Base-by-base conservation (phyloP, 768 basidiomycete species). In the Lactifluus piperatus region DNA sequence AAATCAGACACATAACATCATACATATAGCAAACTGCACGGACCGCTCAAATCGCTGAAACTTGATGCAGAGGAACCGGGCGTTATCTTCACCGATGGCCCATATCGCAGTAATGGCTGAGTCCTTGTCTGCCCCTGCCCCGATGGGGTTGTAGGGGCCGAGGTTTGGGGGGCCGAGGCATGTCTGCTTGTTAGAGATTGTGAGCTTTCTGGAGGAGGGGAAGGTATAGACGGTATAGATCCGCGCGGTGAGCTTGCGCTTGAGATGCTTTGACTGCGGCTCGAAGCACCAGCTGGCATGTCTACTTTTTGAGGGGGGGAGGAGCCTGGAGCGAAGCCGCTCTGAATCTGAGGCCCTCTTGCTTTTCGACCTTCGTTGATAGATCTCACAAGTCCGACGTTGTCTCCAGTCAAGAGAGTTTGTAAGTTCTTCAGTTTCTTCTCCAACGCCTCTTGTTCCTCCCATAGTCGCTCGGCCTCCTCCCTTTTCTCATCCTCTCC, bases 11-110 rank as follows among this genome's bases (percentile, higher is more conserved):
- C 26, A 20, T 45, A 16, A 9, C 26, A 16, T 26, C 26, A 5
- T 13, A 2, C 48, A 29, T 18, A 43, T 7, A 20, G 24, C 20
- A 32, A 27, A 44, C 24, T 18, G 32, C 29, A 72, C 81, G 67
- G 66, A 90, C 91, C 90, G 66, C 91, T 93, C 45, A 92, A 67
- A 67, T 93, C 91, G 67, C 90, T 92, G 66, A 92, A 91, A 69
- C 91, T 83, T 7, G 89, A 91, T 0, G 88, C 81, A 44, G 84
- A 82, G 24, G 88, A 91, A 3, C 83, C 82, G 37, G 71, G 67
- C 24, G 46, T 64, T 29, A 44, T 73, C 57, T 71, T 76, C 51
- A 74, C 73, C 54, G 76, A 66, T 32, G 78, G 73, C 27, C 75
- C 73, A 65, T 81, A 77, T 20, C 78, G 75, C 53, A 61, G 26